Base-by-base conservation (phyloP, 176 grass and related monocot species). In the Oryza officinalis region DNA sequence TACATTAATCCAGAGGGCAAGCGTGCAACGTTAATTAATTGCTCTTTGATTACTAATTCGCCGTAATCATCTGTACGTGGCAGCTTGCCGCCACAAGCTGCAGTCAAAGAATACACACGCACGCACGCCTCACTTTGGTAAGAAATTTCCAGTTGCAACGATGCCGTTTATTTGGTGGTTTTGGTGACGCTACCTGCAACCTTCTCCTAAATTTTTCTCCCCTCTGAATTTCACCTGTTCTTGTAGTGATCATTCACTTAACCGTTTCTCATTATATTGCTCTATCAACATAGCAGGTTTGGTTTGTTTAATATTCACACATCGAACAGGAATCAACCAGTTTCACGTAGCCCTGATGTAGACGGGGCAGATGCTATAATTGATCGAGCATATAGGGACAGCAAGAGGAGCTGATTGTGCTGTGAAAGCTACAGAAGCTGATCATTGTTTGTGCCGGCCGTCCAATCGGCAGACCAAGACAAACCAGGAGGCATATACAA, bases 251-350 rank as follows among this genome's bases (percentile, higher is more conserved):
- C 54, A 8, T 63, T 27, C 5, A 8, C 71, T 65, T 47, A 73
- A 73, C 33, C 25, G 57, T 43, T 64, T 43, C 76, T 30, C 61
- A 33, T 86, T 75, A 70, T 15, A 47, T 46, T 45, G 63, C 22
- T 33, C 45, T 25, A 60, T 47, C 45, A 46, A 45, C 10, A 28
- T 46, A 44, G 31, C 5, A 2, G 46, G 26, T 80, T 80, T 22
- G 11, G 10, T 69, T 17, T 76, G 27, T 46, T 65, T 50, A 50
- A 77, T 26, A 23, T 28, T 14, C 49, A 27, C 12, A 54, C 59
- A 35, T 52, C 18, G 18, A 18, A n/a, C 49, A 5, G 45, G 45
- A 25, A n/a, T 13, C 2, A 71, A 28, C 22, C 37, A 43, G 10
- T 43, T 41, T 12, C 27, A 49, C 30, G 52, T 57, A 60, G 2